Conservation (phyloP, 805 yeast species). For the Priceomyces carsonii region DNA sequence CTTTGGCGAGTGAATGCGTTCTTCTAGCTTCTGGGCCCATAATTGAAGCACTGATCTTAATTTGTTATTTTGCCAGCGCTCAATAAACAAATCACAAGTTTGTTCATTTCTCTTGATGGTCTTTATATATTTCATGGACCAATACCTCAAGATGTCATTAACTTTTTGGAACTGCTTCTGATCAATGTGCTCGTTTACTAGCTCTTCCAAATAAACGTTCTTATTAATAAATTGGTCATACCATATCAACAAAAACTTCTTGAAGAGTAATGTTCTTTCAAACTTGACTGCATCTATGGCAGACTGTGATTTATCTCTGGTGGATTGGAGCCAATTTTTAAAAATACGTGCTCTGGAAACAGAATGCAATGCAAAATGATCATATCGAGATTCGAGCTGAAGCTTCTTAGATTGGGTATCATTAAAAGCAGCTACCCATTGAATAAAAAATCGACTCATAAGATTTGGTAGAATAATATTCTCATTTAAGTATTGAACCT, state of each 20-base stretch:
- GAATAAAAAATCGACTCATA: slow-evolving; percentile 11
- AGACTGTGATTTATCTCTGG: slow-evolving; percentile 4
- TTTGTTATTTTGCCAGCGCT: slow-evolving; percentile 30
- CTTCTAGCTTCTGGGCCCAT: slow-evolving; percentile 32
- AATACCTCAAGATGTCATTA: slow-evolving; percentile 27
- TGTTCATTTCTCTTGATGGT: slow-evolving; percentile 33
- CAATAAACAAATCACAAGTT: slow-evolving; percentile 32
- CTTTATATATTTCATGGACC: slow-evolving; percentile 39
- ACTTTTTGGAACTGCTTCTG: slow-evolving; percentile 26
- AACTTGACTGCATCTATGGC: slow-evolving; percentile 16
- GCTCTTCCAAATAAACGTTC: slow-evolving; percentile 23
- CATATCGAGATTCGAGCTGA: slow-evolving; percentile 10
- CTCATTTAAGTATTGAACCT: slow-evolving; percentile 18
- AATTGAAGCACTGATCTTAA: slow-evolving; percentile 34
- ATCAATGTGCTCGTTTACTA: slow-evolving; percentile 30
- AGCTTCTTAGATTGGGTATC: slow-evolving; percentile 7
- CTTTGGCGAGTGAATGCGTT: slow-evolving; percentile 7
- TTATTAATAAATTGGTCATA: slow-evolving; percentile 29
- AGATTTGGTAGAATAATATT: slow-evolving; percentile 13
- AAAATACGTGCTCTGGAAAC: slow-evolving; percentile 4
- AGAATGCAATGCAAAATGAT: slow-evolving; percentile 7
- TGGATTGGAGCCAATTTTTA: slow-evolving; percentile 15
- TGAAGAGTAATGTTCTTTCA: slow-evolving; percentile 17
- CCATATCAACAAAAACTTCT: slow-evolving; percentile 34
- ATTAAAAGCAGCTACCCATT: slow-evolving; percentile 25